Evolutionary conservation across 352 stramenopile genomes (phyloP), one percentile per base, ranked within the genome.

Genomic region (Pythium apleroticum): DNA sequence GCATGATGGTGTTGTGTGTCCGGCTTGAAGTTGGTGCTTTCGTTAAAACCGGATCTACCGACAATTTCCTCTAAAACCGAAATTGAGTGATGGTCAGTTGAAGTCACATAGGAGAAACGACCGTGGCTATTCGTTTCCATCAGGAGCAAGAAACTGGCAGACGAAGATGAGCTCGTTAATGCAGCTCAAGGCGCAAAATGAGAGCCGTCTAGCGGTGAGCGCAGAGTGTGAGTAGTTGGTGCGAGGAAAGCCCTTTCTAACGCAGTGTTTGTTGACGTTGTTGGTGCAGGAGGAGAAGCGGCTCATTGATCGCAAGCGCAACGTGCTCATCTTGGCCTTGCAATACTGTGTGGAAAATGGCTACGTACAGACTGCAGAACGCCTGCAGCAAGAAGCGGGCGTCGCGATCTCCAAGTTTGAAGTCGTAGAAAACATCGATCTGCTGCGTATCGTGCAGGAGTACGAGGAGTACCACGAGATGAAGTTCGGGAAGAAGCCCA

Each of bases 401-500:
- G 73, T 92, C 4, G 77, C 84, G 41, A 79, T 97, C 30, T 88
- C 80, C 57, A 96, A 96, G 66, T 97, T 96, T 54, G 87, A 97
- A 62, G 83, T 96, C 20, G 91, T 95, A 19, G 93, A 98, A 66
- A 98, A 98, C 69, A 79, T 98, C 37, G 90, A 98, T 66, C 70
- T 98, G 33, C 58, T 93, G 41, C 77, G 85, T 3, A 94, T 95
- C 37, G 72, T 95, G 27, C 19, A 96, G 84, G 89, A 97, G 48
- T 98, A 93, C 65, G 87, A 97, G 72, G 89, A 96, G 24, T 97
- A 93, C 61, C 87, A 98, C 33, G 82, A 97, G 67, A 91, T 98
- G 62, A 97, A 96, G 70, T 97, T 96, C 67, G 85, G 86, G 11
- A 96, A 94, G 63, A 86, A 87, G 53, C 88, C 88, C 24, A 96